phyloP scores from a whole-genome alignment of 2,329 filamentous ascomycete species.

The Didymella segeticola region DNA sequence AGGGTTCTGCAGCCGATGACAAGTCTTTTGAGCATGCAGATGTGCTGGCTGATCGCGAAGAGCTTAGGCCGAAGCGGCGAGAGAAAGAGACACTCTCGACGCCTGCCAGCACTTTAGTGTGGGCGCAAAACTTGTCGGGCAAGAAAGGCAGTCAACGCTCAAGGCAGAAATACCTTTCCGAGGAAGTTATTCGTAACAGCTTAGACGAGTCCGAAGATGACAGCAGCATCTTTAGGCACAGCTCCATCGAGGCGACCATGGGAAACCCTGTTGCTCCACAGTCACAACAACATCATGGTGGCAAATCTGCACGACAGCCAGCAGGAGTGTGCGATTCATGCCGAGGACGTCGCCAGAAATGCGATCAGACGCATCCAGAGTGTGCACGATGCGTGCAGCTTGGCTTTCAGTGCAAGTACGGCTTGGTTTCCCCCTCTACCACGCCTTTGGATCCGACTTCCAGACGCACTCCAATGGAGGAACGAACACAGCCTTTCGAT shows the following conservation, averaged over 20 bases:
- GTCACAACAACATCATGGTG: neutral
- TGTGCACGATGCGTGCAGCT: conserved; percentile 71
- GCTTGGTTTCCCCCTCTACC: neutral
- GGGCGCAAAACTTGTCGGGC: neutral
- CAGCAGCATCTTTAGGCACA: neutral
- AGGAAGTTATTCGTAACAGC: neutral
- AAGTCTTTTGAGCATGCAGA: neutral
- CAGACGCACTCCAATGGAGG: neutral
- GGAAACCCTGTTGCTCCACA: no score
- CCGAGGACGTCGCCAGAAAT: conserved; percentile 51
- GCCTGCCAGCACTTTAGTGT: neutral
- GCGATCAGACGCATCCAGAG: conserved; percentile 72
- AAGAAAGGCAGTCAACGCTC: neutral
- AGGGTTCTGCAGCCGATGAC: no score
- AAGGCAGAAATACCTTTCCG: neutral
- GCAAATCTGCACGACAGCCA: neutral
- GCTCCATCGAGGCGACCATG: neutral
- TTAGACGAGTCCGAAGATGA: conserved; percentile 7
- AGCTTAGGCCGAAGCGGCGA: neutral
- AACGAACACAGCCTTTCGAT: no score
- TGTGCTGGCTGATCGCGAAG: neutral
- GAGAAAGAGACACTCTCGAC: neutral
- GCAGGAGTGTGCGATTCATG: conserved; percentile 11
- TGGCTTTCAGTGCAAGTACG: neutral
- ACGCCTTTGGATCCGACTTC: neutral